These are phyloP conservation scores for Sesbania bispinosa DNA, from an alignment of 306 rosid genomes.

Conservation along the genomic window DNA sequence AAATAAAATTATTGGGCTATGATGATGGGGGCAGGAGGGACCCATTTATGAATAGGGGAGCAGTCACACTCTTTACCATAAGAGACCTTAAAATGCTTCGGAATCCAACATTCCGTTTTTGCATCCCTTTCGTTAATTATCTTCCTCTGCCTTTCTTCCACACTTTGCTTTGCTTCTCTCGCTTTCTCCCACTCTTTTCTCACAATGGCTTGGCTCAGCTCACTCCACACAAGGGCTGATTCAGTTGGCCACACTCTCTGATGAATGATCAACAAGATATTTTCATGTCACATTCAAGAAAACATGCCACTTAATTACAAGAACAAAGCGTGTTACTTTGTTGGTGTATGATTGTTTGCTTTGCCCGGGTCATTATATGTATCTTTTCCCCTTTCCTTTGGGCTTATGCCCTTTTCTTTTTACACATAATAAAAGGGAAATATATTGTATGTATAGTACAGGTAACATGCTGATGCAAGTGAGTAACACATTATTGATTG, in stretches of 20 bases:
- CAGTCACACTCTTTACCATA: conserved; percentile 56
- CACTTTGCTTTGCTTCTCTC: conserved; percentile 55
- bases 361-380: too few relatives aligned
- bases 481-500: too few relatives aligned
- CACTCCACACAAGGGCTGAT: conserved; percentile 69
- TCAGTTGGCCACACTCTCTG: conserved; percentile 65
- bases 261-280: neutral
- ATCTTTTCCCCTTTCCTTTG: too few relatives aligned
- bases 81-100: conserved; percentile 55
- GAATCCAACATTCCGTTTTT: conserved; percentile 63
- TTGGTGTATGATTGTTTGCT: too few relatives aligned
- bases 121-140: conserved; percentile 43
- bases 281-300: neutral
- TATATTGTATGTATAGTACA: too few relatives aligned
- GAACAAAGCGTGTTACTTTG: too few relatives aligned
- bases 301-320: neutral
- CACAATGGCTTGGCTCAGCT: conserved; percentile 61
- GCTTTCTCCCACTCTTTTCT: conserved; percentile 69
- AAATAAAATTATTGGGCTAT: conserved; percentile 3
- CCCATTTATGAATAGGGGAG: conserved; percentile 54
- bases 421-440: too few relatives aligned
- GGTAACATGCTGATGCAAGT: too few relatives aligned
- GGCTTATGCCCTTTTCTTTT: too few relatives aligned
- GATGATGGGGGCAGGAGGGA: conserved; percentile 43
- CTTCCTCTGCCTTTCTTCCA: conserved; percentile 69